Evolutionary conservation across 768 basidiomycete genomes (phyloP), one percentile per base, ranked within the genome.

Genomic region (Plicaturopsis crispa): DNA sequence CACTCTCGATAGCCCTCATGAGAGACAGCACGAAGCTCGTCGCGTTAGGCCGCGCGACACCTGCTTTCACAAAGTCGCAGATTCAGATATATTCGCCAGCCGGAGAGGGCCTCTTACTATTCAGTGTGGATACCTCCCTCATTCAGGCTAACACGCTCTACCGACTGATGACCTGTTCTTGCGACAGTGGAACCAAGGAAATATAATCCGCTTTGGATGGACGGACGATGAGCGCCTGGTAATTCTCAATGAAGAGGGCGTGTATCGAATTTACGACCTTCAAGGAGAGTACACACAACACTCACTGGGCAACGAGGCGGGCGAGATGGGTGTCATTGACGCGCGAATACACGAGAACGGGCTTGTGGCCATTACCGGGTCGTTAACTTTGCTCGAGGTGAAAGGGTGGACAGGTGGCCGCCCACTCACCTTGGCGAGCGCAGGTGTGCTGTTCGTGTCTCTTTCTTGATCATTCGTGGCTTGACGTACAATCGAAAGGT

Each of bases 231-330:
- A 93, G 54, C 71, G 78, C 26, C 69, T 99, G 24, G 77, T 82
- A 0, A 75, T 97, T 11, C 61, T 98, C 26, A 88, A 92, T 52
- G 91, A 94, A 59, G 92, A 97, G 49, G 93, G 94, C 18, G 71
- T 74, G 5, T 99, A 96, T 60, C 73, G 96, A 33, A 49, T 97
- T 18, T 97, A 97, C 51, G 84, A 90, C 61, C 63, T 89, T 23
- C 82, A 88, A 58, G 80, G 82, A 39, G 84, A 86, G 48, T 96
- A 92, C 53, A 66, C 75, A 41, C 92, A 97, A 44, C 73, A 80
- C 54, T 89, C 90, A 0, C 69, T 97, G 2, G 91, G 90, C 6
- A 65, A 66, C 6, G 92, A 94, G 36, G 87, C 84, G 0, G 71
- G 74, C 4, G 91, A 93, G 55, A 63, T 79, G 42, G 92, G 90